phyloP scores from a whole-genome alignment of 164 flowering plant genomes.

The Berberis thunbergii region DNA sequence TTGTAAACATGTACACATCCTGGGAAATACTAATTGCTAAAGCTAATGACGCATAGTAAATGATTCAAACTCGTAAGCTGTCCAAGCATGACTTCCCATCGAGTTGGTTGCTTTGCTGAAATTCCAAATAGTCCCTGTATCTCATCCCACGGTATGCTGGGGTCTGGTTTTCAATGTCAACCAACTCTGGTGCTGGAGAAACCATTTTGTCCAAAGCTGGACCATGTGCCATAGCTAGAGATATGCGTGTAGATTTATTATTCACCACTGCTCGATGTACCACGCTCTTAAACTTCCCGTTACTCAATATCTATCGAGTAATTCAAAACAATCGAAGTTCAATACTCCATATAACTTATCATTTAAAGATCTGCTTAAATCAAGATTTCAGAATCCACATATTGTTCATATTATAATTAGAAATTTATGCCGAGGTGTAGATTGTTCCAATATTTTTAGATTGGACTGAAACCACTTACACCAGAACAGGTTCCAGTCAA shows the following conservation, averaged over 20 bases:
- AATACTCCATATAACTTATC: neutral
- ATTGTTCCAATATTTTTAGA: too few species aligned
- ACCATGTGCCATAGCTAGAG: conserved; percentile 39
- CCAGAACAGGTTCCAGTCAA: neutral
- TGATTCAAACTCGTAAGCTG: conserved; percentile 9
- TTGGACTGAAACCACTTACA: neutral
- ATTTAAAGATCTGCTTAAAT: neutral
- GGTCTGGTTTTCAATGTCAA: conserved; percentile 17
- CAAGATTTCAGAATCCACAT: too few species aligned
- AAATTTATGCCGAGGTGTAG: too few species aligned
- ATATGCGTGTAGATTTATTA: conserved; percentile 33
- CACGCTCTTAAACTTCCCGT: conserved; percentile 64
- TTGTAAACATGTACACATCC: too few species aligned
- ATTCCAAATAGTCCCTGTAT: conserved; percentile 41
- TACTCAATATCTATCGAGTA: conserved; percentile 42
- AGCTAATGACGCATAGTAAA: neutral
- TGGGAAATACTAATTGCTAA: neutral
- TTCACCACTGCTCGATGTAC: conserved; percentile 53
- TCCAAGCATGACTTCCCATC: conserved; percentile 34
- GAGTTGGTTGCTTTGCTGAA: conserved; percentile 38
- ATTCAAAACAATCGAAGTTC: neutral
- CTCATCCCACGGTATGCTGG: conserved; percentile 33
- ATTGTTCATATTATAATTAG: too few species aligned
- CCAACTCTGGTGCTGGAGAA: conserved; percentile 29
- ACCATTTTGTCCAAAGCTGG: conserved; percentile 43